Evolutionary conservation across 352 stramenopile genomes (phyloP).

Genomic region (Phytophthora meadii): DNA sequence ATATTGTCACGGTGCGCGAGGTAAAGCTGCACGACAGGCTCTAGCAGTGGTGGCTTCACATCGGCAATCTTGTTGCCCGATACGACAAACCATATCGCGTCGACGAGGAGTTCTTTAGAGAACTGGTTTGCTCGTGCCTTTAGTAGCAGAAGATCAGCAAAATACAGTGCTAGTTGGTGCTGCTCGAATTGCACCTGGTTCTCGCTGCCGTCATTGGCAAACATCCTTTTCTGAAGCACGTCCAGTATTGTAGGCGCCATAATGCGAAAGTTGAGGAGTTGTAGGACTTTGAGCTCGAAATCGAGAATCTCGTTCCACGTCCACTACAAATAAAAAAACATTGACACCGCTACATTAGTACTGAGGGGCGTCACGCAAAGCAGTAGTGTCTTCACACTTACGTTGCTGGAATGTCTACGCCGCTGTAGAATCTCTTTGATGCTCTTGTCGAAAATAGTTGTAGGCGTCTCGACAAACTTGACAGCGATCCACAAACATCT

Average conservation of each 20-base stretch:
- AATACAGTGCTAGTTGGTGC: conserved; percentile 65
- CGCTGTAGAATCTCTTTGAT: conserved; percentile 75
- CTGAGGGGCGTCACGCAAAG: background rate
- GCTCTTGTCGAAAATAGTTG: conserved; percentile 58
- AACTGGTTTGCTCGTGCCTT: conserved; percentile 51
- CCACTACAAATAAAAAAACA: conserved; percentile 45
- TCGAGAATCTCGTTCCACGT: conserved; percentile 69
- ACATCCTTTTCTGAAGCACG: conserved; percentile 52
- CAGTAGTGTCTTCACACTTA: conserved; percentile 25
- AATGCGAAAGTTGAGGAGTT: conserved; percentile 58
- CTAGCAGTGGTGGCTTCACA: conserved; percentile 54
- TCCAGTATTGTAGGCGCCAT: conserved; percentile 58
- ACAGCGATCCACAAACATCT: conserved; percentile 78
- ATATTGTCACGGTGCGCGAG: conserved; percentile 74
- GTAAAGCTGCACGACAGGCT: conserved; percentile 65
- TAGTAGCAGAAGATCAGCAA: conserved; percentile 63
- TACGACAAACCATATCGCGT: conserved; percentile 69
- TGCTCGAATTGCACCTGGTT: conserved; percentile 36
- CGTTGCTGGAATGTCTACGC: conserved; percentile 64
- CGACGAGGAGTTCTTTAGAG: conserved; percentile 53
- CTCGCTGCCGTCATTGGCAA: conserved; percentile 19
- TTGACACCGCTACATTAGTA: conserved; percentile 6
- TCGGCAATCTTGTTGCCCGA: conserved; percentile 53
- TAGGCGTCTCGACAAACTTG: conserved; percentile 74
- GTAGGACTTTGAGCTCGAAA: conserved; percentile 54